Evolutionary conservation across 2,329 filamentous ascomycete genomes (phyloP).

Genomic region (Botrytis porri): DNA sequence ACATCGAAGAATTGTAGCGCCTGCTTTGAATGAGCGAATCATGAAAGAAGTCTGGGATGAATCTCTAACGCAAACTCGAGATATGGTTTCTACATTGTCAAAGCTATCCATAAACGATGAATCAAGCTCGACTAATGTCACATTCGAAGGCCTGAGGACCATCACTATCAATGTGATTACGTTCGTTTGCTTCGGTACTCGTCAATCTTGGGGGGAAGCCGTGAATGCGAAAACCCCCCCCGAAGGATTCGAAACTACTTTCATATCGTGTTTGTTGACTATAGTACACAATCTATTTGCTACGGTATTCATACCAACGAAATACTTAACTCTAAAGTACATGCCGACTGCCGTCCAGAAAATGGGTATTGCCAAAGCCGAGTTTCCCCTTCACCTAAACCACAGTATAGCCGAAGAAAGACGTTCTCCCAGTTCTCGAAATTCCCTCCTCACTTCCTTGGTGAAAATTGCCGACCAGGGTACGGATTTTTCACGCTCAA

Average conservation of each 20-base stretch:
- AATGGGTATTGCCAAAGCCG: neutral
- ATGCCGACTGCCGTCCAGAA: neutral
- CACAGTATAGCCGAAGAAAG: constrained; percentile 14
- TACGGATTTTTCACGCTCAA: constrained; percentile 5
- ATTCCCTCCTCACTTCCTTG: constrained; percentile 2
- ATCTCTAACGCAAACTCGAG: constrained; percentile 35
- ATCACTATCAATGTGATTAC: constrained; percentile 51
- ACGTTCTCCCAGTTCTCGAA: constrained; percentile 21
- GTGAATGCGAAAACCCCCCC: constrained; percentile 27
- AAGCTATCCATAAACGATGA: constrained; percentile 30
- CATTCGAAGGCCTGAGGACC: constrained; percentile 39
- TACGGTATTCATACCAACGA: constrained; percentile 5
- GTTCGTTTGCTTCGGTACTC: constrained; percentile 46
- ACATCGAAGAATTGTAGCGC: constrained; percentile 43
- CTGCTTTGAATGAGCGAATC: constrained; percentile 44
- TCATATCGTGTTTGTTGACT: constrained; percentile 7
- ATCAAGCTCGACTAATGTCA: constrained; percentile 38
- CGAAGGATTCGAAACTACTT: constrained; percentile 23
- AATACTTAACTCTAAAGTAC: neutral
- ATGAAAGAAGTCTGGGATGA: constrained; percentile 42
- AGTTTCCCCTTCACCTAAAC: constrained; percentile 2
- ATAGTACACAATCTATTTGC: neutral
- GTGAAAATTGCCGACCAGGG: constrained; percentile 16
- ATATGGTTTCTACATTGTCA: constrained; percentile 34
- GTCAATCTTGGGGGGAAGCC: constrained; percentile 21